Base-by-base conservation (phyloP, 202 grass and related monocot species). In the Elaeis oleifera region DNA sequence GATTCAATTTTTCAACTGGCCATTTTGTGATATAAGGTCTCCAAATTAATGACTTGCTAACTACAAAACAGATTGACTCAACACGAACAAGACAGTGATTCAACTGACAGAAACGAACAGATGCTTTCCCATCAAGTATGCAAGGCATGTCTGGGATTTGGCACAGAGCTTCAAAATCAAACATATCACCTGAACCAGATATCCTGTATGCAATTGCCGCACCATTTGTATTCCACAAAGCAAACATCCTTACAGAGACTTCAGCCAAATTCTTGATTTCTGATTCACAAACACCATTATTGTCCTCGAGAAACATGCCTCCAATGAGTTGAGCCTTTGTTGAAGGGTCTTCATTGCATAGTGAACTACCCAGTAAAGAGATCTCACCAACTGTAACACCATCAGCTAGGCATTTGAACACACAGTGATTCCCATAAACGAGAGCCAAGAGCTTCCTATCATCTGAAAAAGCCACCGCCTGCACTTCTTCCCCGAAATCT, bases 31-130 rank as follows among this genome's bases (percentile, higher is more conserved):
- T 63, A 18, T 74, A 25, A 39, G 92, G 87, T 72, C 83, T 79
- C 92, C 92, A 96, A 28, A 89, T 64, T 32, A 83, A 78, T n/a
- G 90, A 85, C 15, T 82, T 81, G 1, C 76, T 73, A 60, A 88
- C 59, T 55, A 24, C 76, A 82, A 81, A 64, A 3, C 74, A 59
- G 16, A 48, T 8, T 52, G 81, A 90, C 67, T 91, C 76, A 56
- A 77, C 61, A 53, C 81, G 81, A 69, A 91, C 61, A 65, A 91
- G 78, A 49, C 26, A 18, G 60, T 67, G 52, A 14, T 56, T 74
- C 7, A 72, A 77, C 67, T 79, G 84, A 70, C 87, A 88, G 73
- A 83, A 90, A 32, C 65, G 79, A 81, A 83, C 22, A 14, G 54
- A 67, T 23, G 26, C 63, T 56, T 68, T 69, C 21, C 71, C 64